Percentiles rank a stretch among this genome's conserved stretches.
phyloP scores from a whole-genome alignment of 2,329 filamentous ascomycete species.

The Paecilomyces fulvus region DNA sequence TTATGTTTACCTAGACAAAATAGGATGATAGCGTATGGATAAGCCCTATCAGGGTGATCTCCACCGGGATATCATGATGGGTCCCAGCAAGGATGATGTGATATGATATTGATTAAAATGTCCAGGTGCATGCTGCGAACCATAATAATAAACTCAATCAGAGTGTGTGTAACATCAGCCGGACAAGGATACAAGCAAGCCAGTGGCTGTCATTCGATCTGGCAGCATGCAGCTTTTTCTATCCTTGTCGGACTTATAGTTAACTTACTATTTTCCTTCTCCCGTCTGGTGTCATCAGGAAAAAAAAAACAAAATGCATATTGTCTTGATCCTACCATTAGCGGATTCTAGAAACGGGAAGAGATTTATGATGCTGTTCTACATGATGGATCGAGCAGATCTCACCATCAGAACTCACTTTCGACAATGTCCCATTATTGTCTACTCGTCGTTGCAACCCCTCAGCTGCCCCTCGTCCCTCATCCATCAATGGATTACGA shows the following conservation, averaged over 20 bases:
- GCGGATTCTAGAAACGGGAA: too few species aligned
- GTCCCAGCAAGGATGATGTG: background rate
- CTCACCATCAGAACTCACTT: background rate
- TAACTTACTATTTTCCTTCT: too few species aligned
- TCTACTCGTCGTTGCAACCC: background rate
- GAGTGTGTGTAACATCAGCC: background rate
- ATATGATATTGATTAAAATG: background rate
- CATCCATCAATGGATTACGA: background rate
- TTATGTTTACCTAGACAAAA: too few species aligned
- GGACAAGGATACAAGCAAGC: background rate
- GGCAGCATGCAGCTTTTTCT: background rate
- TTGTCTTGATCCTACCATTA: too few species aligned
- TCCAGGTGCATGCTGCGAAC: background rate
- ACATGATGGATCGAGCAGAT: too few species aligned
- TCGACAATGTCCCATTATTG: background rate
- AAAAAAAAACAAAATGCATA: too few species aligned
- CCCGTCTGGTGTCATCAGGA: too few species aligned
- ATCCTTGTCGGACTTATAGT: too few species aligned
- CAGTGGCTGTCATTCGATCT: background rate
- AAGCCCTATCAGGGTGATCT: background rate
- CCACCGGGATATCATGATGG: background rate
- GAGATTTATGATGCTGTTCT: too few species aligned
- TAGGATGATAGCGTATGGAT: background rate
- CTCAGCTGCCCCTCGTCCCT: background rate
- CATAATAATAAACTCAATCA: background rate